Conservation (phyloP, 2,329 filamentous ascomycete species). For the Fusarium pseudonygamai region DNA sequence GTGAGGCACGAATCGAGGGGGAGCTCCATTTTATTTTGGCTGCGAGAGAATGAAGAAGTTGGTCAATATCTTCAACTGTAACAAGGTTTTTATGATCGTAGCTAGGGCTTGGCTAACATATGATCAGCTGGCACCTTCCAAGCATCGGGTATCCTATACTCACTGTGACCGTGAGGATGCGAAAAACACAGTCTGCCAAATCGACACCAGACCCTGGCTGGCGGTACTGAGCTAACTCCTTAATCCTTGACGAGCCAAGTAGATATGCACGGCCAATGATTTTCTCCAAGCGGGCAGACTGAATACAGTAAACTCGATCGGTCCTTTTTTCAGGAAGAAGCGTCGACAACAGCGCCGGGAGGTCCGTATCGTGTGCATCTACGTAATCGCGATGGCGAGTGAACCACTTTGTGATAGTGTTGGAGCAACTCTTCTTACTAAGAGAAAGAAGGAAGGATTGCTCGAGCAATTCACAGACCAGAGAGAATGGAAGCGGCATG, state of each 20-base stretch:
- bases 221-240: slow-evolving; percentile 71
- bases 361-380: slow-evolving; percentile 64
- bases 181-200: slow-evolving; percentile 75
- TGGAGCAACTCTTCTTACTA: slow-evolving; percentile 45
- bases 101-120: slow-evolving; percentile 56
- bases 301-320: slow-evolving; percentile 80
- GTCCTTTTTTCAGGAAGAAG: slow-evolving; percentile 79
- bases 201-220: slow-evolving; percentile 68
- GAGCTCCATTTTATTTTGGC: slow-evolving; percentile 77
- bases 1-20: slow-evolving; percentile 60
- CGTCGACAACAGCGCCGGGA: slow-evolving; percentile 75
- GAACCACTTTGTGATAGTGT: slow-evolving; percentile 74
- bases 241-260: slow-evolving; percentile 68
- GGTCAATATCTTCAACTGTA: slow-evolving; percentile 78
- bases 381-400: slow-evolving; percentile 66
- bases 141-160: slow-evolving; percentile 30
- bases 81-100: slow-evolving; percentile 53
- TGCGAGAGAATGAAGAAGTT: slow-evolving; percentile 71
- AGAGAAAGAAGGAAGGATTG: slow-evolving; percentile 62
- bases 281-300: slow-evolving; percentile 68
- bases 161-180: slow-evolving; percentile 69
- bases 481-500: slow-evolving; percentile 76
- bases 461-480: slow-evolving; percentile 79
- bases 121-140: not conserved
- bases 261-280: slow-evolving; percentile 74